phyloP scores from a whole-genome alignment of 2,329 filamentous ascomycete genomes.

The Aspergillus novoparasiticus region DNA sequence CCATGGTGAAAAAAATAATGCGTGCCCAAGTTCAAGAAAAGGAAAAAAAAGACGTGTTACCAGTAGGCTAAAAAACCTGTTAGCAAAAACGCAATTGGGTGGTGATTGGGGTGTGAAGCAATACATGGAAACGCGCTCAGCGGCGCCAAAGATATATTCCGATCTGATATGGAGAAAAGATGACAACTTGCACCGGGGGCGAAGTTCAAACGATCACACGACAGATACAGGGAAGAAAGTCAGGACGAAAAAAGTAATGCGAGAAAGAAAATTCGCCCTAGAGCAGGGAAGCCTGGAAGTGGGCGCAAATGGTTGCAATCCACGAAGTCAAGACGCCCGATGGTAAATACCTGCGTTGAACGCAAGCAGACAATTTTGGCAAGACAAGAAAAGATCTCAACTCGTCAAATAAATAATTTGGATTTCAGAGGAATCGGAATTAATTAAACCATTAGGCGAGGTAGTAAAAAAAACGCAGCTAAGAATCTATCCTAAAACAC shows the following conservation, averaged over 20 bases:
- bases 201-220: slow-evolving; percentile 21
- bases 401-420: slow-evolving; percentile 19
- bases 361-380: slow-evolving; percentile 32
- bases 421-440: slow-evolving; percentile 20
- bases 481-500: slow-evolving; percentile 22
- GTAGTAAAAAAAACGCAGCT: slow-evolving; percentile 18
- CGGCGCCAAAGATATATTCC: slow-evolving; percentile 36
- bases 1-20: slow-evolving; percentile 33
- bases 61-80: slow-evolving; percentile 31
- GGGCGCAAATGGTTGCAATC: slow-evolving; percentile 35
- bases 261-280: slow-evolving; percentile 18
- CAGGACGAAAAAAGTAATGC: slow-evolving; percentile 24
- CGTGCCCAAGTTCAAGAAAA: slow-evolving; percentile 33
- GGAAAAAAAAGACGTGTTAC: slow-evolving; percentile 33
- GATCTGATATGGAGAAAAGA: slow-evolving; percentile 26
- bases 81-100: slow-evolving; percentile 33
- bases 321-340: slow-evolving; percentile 33
- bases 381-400: slow-evolving; percentile 28
- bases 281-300: slow-evolving; percentile 21
- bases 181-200: slow-evolving; percentile 16
- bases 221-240: slow-evolving; percentile 18
- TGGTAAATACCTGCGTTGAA: slow-evolving; percentile 21
- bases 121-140: slow-evolving; percentile 34
- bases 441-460: slow-evolving; percentile 14
- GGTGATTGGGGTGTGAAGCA: slow-evolving; percentile 27